Conservation (phyloP, 2,329 filamentous ascomycete species). For the Ophiostoma piceae region DNA sequence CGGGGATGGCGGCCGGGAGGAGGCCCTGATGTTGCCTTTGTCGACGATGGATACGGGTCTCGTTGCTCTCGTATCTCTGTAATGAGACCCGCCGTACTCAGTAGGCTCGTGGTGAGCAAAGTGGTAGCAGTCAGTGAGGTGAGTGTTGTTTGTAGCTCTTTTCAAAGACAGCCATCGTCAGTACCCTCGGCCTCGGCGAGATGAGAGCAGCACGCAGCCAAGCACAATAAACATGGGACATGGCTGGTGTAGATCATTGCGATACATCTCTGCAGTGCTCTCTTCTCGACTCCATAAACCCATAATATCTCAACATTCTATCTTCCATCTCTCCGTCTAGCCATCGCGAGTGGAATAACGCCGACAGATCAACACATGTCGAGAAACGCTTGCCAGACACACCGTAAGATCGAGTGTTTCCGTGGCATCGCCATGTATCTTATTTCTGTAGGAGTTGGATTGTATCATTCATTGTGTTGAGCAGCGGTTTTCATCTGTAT, state of each 20-base stretch:
- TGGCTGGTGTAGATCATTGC: conserved; percentile 2
- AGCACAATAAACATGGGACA: background rate
- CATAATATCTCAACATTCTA: background rate
- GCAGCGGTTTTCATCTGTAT: too few species aligned
- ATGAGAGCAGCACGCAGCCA: background rate
- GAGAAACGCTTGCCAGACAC: background rate
- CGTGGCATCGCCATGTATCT: background rate
- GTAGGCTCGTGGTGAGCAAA: background rate
- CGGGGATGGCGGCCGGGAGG: conserved; percentile 7
- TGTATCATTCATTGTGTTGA: too few species aligned
- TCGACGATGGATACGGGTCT: conserved; percentile 10
- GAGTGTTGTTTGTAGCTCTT: background rate
- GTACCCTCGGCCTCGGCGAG: background rate
- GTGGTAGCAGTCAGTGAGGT: background rate
- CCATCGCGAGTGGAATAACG: background rate
- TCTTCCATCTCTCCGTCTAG: background rate
- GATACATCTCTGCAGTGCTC: background rate
- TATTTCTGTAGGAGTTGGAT: background rate
- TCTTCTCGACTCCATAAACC: background rate
- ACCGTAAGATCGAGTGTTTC: conserved; percentile 2
- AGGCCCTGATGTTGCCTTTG: conserved; percentile 1
- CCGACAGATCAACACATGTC: conserved; percentile 5
- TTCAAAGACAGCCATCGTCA: background rate
- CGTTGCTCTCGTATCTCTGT: conserved; percentile 15
- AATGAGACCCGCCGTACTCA: conserved; percentile 11